Evolutionary conservation across 2,329 filamentous ascomycete species (phyloP), one percentile per base, ranked within the genome.

Genomic region (Thermoascus crustaceus): DNA sequence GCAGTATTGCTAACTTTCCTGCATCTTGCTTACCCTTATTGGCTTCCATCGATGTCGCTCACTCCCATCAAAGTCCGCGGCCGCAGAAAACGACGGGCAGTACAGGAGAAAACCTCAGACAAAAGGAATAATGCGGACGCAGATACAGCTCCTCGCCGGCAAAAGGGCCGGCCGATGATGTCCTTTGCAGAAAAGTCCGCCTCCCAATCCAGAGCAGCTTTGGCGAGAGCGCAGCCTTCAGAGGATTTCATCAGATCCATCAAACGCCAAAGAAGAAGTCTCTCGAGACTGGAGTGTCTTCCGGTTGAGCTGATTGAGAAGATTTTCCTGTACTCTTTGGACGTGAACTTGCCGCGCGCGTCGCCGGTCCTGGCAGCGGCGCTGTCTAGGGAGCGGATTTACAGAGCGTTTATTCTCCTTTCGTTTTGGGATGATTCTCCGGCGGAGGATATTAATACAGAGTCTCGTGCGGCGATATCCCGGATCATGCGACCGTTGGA

Each of bases 231-330:
- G n/a, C 25, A 11, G 13, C 11, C 10, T 11, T 3, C 7, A 29
- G 18, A 13, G 5, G 9, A 22, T 8, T 7, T 16, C 23, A 3
- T 7, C 30, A 25, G 14, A 29, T n/a, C n/a, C n/a, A n/a, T n/a
- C n/a, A n/a, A n/a, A 17, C 30, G 18, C n/a, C 16, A 8, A 19
- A n/a, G 23, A 27, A 6, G 17, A 20, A 20, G 20, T 29, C 40
- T 58, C 3, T 61, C 61, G 3, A 37, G 40, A 7, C 50, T 75
- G 8, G 69, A 75, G 45, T 38, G 43, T 4, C 55, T 75, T 0
- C 72, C 72, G 0, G 49, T 60, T 3, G 71, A 75, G 47, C 48
- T 75, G 8, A 56, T 74, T n/a, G 66, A 74, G 44, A 56, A 61
- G 25, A 72, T 75, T 30, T 74, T 74, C 40, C 53, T 69, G n/a